Evolutionary conservation across 2,329 filamentous ascomycete species (phyloP), one percentile per base, ranked within the genome.

Genomic region (Graphium sp.): DNA sequence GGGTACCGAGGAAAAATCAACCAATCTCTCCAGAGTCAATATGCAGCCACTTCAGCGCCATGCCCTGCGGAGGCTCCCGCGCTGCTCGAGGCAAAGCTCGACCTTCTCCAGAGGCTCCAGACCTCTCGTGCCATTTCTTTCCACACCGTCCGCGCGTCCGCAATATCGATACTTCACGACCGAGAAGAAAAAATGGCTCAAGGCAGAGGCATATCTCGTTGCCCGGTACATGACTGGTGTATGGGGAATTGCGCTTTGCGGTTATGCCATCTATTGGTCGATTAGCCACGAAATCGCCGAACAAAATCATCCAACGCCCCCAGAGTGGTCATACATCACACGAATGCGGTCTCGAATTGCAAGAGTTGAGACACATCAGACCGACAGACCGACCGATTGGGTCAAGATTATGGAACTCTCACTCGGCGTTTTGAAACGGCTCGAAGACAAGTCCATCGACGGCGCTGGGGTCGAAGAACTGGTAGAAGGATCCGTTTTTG

Each of bases 141-240:
- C 52, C 19, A 51, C 57, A 2, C 62, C 54, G 13, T 39, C 51
- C 23, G 47, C 60, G 27, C 62, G 66, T 28, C 58, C 69, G 24
- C 56, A 75, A 21, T 66, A 68, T 4, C 75, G 85, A 29, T 68
- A 80, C 35, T 66, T 91, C 34, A 83, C 79, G n/a, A 91, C 81
- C 0, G 76, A 84, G 45, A 71, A 72, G 36, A 76, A 71, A 37
- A 56, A 60, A 36, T 82, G 74, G 58, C 56, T 85, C 33, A 74
- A 68, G 36, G 62, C 77, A 37, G 78, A 87, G 41, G 58, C 81
- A 26, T 70, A 69, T 41, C 60, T 78, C 18, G 75, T 74, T 22
- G 55, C 74, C 18, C 80, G 79, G 38, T 82, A 71, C 47, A 74
- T 66, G 0, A 41, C 63, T n/a, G 61, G 68, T 17, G 49, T 80